Percentiles rank a stretch among this genome's conserved stretches.
phyloP scores from a whole-genome alignment of 345 rosid species.

The Firmiana major region DNA sequence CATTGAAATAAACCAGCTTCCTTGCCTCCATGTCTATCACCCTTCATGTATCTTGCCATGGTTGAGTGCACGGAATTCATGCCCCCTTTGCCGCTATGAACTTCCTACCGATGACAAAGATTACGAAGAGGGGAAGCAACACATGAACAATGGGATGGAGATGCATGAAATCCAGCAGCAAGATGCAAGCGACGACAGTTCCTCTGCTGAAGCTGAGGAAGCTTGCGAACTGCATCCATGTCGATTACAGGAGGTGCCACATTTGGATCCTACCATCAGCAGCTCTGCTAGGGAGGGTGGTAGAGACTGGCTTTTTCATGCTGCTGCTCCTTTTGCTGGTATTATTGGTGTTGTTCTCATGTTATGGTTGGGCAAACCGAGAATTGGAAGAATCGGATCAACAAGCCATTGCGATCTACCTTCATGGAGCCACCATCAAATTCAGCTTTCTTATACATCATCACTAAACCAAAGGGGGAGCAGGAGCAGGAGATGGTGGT shows the following conservation, averaged over 20 bases:
- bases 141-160: conserved; percentile 22
- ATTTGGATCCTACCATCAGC: conserved; percentile 15
- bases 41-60: conserved; percentile 77
- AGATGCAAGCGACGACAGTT: conserved; percentile 42
- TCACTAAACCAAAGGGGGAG: conserved; percentile 40
- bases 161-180: conserved; percentile 33
- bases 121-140: conserved; percentile 65
- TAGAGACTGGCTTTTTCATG: conserved; percentile 60
- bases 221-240: conserved; percentile 21
- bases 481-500: conserved; percentile 71
- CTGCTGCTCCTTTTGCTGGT: conserved; percentile 19
- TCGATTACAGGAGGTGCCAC: conserved; percentile 21
- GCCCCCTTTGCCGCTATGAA: conserved; percentile 90
- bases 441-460: conserved; percentile 15
- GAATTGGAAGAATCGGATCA: conserved; percentile 30
- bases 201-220: conserved; percentile 37
- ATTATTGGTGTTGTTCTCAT: conserved; percentile 48
- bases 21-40: conserved; percentile 83
- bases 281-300: conserved; percentile 26
- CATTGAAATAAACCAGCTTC: conserved; percentile 69
- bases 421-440: conserved; percentile 18
- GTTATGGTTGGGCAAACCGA: conserved; percentile 52
- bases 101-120: conserved; percentile 88
- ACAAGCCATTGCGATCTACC: conserved; percentile 18
- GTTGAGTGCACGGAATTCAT: conserved; percentile 80